phyloP scores from a whole-genome alignment of 1,284 basidiomycete species.

The Grifola frondosa region DNA sequence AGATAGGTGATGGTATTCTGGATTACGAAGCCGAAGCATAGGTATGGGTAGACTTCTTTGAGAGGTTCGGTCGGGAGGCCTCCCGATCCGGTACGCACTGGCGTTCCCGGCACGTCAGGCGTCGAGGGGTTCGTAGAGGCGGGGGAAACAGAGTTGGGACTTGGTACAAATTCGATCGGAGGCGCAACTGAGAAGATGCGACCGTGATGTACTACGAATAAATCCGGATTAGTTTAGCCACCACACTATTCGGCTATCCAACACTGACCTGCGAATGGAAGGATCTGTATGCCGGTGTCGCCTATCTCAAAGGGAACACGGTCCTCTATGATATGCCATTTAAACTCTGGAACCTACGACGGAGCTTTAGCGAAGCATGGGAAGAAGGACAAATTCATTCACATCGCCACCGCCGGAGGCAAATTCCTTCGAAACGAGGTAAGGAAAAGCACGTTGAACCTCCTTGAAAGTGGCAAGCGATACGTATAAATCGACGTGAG shows the following conservation, averaged over 20 bases:
- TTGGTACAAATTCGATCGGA: slow-evolving; percentile 41
- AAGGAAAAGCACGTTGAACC: slow-evolving; percentile 71
- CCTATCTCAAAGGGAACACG: slow-evolving; percentile 62
- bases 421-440: slow-evolving; percentile 71
- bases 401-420: slow-evolving; percentile 81
- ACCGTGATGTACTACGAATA: slow-evolving; percentile 59
- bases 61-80: slow-evolving; percentile 13
- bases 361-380: slow-evolving; percentile 5
- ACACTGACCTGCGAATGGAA: slow-evolving; percentile 62
- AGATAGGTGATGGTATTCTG: slow-evolving; percentile 64
- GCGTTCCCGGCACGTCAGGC: slow-evolving; percentile 34
- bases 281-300: slow-evolving; percentile 60
- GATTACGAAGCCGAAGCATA: slow-evolving; percentile 75
- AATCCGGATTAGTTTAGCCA: neutral
- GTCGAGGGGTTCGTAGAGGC: slow-evolving; percentile 43
- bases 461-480: slow-evolving; percentile 64
- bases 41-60: slow-evolving; percentile 55
- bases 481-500: slow-evolving; percentile 71
- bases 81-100: slow-evolving; percentile 13
- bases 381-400: slow-evolving; percentile 25
- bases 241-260: slow-evolving; percentile 1
- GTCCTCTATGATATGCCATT: slow-evolving; percentile 76
- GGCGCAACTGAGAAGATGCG: slow-evolving; percentile 49
- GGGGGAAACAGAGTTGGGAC: slow-evolving; percentile 34
- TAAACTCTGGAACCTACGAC: slow-evolving; percentile 69